Conservation (phyloP, 2,329 filamentous ascomycete species). For the Thielaviopsis punctulata region DNA sequence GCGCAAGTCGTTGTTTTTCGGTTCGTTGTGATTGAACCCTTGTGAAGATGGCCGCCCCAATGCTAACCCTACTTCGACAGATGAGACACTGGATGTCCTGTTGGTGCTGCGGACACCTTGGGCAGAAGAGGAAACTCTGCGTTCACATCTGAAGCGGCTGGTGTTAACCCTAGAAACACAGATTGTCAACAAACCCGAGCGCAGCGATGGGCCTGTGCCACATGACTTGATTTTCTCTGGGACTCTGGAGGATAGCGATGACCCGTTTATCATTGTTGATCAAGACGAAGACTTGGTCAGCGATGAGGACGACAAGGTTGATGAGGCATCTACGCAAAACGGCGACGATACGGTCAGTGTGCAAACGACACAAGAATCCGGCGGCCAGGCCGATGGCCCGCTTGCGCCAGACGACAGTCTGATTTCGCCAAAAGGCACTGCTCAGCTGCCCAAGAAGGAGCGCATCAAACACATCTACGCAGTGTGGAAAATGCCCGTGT, state of each 20-base stretch:
- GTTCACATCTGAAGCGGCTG: slow-evolving; percentile 43
- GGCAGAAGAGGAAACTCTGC: slow-evolving; percentile 37
- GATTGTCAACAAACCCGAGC: slow-evolving; percentile 39
- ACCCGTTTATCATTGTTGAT: slow-evolving; percentile 34
- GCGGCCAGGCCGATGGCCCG: not conserved
- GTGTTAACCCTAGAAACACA: slow-evolving; percentile 49
- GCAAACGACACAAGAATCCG: not conserved
- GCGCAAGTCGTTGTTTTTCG: slow-evolving; percentile 53
- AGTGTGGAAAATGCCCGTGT: slow-evolving; percentile 43
- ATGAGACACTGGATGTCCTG: slow-evolving; percentile 56
- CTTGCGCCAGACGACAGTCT: slow-evolving; percentile 12
- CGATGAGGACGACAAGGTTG: slow-evolving; percentile 16
- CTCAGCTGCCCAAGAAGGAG: slow-evolving; percentile 13
- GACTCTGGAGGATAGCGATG: slow-evolving; percentile 29
- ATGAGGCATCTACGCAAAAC: slow-evolving; percentile 7
- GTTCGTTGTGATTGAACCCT: slow-evolving; percentile 27
- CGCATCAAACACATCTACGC: slow-evolving; percentile 29
- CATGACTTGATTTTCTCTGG: slow-evolving; percentile 43
- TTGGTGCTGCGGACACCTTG: slow-evolving; percentile 49
- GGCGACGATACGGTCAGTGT: slow-evolving; percentile 2
- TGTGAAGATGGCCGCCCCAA: not conserved
- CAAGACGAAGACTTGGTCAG: slow-evolving; percentile 21
- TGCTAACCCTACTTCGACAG: slow-evolving; percentile 24
- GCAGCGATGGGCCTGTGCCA: slow-evolving; percentile 24
- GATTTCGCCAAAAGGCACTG: not conserved